phyloP scores from a whole-genome alignment of 495 filamentous ascomycete genomes.

The Xylaria castorea region DNA sequence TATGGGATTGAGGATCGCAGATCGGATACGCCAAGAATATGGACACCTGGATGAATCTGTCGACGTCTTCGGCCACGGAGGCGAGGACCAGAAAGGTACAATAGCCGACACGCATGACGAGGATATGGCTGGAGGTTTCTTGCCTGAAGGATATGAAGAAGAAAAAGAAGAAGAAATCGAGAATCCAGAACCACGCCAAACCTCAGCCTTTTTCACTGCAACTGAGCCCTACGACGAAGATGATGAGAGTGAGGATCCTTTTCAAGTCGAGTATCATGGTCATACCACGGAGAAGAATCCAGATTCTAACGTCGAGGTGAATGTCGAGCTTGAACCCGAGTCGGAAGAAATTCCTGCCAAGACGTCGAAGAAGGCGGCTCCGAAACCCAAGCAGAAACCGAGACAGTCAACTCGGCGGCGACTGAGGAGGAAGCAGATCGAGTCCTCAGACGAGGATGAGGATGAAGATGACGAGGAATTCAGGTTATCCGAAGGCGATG shows the following conservation, averaged over 20 bases:
- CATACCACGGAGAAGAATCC: slow-evolving; percentile 12
- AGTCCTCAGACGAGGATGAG: slow-evolving; percentile 36
- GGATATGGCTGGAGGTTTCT: slow-evolving; percentile 62
- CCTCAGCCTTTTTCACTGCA: slow-evolving; percentile 51
- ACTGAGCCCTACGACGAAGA: slow-evolving; percentile 38
- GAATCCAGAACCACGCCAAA: slow-evolving; percentile 34
- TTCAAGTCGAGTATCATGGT: slow-evolving; percentile 40
- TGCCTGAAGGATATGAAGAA: slow-evolving; percentile 58
- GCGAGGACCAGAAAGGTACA: slow-evolving; percentile 31
- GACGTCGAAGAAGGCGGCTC: slow-evolving; percentile 32
- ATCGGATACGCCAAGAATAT: slow-evolving; percentile 82
- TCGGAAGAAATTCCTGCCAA: slow-evolving; percentile 21
- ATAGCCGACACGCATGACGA: slow-evolving; percentile 39
- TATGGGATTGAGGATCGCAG: slow-evolving; percentile 80
- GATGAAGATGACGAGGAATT: slow-evolving; percentile 30
- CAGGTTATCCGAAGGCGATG: slow-evolving; percentile 26
- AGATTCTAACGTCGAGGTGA: background rate
- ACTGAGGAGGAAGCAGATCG: slow-evolving; percentile 31
- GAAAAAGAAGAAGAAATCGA: slow-evolving; percentile 29
- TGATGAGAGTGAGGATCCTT: slow-evolving; percentile 41
- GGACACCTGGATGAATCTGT: slow-evolving; percentile 57
- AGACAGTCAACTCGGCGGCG: slow-evolving; percentile 37
- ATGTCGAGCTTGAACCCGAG: slow-evolving; percentile 25
- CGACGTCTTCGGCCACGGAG: slow-evolving; percentile 48
- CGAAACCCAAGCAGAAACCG: slow-evolving; percentile 36